Evolutionary conservation across 2,329 filamentous ascomycete genomes (phyloP), one percentile per base, ranked within the genome.

Genomic region (Fusarium sp.): DNA sequence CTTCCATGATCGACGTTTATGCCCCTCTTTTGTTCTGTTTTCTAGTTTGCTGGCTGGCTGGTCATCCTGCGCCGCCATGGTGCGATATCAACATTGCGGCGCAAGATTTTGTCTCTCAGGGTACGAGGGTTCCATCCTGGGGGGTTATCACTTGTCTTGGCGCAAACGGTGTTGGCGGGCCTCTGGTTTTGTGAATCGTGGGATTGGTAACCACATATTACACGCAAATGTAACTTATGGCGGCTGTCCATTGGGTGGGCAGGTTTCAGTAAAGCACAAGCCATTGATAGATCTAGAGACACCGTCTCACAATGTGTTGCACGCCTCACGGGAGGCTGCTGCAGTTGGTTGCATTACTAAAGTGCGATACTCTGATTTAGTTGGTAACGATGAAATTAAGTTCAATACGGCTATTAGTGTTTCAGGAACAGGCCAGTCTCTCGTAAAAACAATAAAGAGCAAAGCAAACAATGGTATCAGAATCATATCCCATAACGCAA

Each of bases 61-160:
- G 23, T 23, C 46, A 57, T 43, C 23, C 48, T 55, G 44, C n/a
- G 49, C 51, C 33, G 45, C 33, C 32, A 37, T 70, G 55, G 63
- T 68, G 58, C 67, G 47, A 68, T 70, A 22, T 68, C 48, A 51
- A 62, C 43, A 63, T 49, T 52, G 50, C 46, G 39, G 23, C 39
- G 49, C 37, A 15, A 19, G 35, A 32, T 23, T 32, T 44, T 44
- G 15, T 50, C 23, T 43, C 39, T 50, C 35, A 49, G 46, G 57
- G 30, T 55, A 47, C 23, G 41, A 47, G 44, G 25, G 37, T 45
- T 59, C 61, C 20, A 37, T 37, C 35, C 17, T 66, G 61, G 35
- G 40, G 22, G 22, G 52, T 32, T 41, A 64, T 64, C 49, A 37
- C 44, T 45, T 43, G 40, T 45, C 62, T 68, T 67, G 48, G 56